Base-by-base conservation (phyloP, 163 green algal genomes). In the Coccomyxa subellipsoidea region DNA sequence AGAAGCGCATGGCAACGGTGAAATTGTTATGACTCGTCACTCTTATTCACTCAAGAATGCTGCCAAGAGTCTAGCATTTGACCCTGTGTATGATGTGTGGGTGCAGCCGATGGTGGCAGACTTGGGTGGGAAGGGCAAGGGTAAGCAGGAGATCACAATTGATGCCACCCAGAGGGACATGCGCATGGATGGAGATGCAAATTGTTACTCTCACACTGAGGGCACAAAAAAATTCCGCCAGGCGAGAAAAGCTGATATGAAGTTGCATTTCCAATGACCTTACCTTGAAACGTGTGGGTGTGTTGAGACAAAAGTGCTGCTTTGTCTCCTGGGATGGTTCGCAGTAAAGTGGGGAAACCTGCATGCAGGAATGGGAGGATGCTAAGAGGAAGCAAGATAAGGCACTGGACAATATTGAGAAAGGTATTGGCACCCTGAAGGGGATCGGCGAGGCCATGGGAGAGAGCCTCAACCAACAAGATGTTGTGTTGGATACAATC, bases 361-460 rank as follows among this genome's bases (percentile, higher is more conserved):
- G n/a, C n/a, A n/a, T n/a, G n/a, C n/a, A 85, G 82, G 90, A 94
- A 77, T 89, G 78, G 36, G 75, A 89, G 78, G 69, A 83, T 32
- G 81, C 86, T 25, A 90, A 92, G 78, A 76, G 38, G 77, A 89
- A 83, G 71, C 90, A 94, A 75, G 90, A 95, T 82, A 71, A 82
- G 78, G 71, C 81, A 18, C 84, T 95, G 59, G 90, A 93, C 79
- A 85, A 84, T 72, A 94, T 95, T 70, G 90, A 92, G 81, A 84
- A 87, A 69, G 90, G 90, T 53, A 77, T 95, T 29, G 73, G 77
- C 29, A 88, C 85, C 38, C 86, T 95, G 18, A 92, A 92, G 80
- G 88, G 90, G 32, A 85, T 94, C 38, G 91, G 86, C 18, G 81
- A 82, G 31, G 90, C 91, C 34, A 94, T 94, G 89, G 86, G 87